Conservation (phyloP, 768 basidiomycete species). For the Phlebiopsis gigantea region DNA sequence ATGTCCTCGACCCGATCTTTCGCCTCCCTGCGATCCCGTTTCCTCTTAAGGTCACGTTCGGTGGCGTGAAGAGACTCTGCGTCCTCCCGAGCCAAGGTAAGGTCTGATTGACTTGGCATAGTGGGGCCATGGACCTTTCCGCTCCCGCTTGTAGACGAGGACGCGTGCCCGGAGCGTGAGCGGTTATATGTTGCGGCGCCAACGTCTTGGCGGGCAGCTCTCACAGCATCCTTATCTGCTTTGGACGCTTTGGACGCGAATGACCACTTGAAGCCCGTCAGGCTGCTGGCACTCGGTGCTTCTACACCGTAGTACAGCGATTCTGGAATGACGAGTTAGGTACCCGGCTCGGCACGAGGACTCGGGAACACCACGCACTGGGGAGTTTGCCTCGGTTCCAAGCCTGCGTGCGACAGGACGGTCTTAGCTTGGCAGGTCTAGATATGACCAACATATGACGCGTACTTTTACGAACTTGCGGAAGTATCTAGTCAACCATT, state of each 20-base stretch:
- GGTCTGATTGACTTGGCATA: constrained; percentile 64
- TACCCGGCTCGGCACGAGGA: no score
- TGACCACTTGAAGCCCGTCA: constrained; percentile 86
- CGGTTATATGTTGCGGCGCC: constrained; percentile 36
- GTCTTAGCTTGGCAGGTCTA: neutral
- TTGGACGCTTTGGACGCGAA: constrained; percentile 65
- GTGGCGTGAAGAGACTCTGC: constrained; percentile 44
- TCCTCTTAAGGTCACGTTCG: constrained; percentile 55
- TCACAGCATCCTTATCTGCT: constrained; percentile 56
- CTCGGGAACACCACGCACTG: no score
- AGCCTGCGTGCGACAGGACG: constrained; percentile 34
- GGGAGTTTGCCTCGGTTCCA: constrained; percentile 81
- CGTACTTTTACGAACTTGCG: constrained; percentile 84
- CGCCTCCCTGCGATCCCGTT: constrained; percentile 59
- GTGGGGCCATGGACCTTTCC: constrained; percentile 61
- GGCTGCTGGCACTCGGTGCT: constrained; percentile 51
- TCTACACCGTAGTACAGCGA: constrained; percentile 59
- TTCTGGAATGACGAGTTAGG: constrained; percentile 28
- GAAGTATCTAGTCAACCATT: constrained; percentile 61
- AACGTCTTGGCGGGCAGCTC: constrained; percentile 55
- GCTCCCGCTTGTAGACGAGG: constrained; percentile 14
- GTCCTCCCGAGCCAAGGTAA: constrained; percentile 64
- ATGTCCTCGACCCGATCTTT: constrained; percentile 71
- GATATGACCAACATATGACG: neutral
- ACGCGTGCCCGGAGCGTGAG: constrained; percentile 9